Evolutionary conservation across 228 moss, liverwort and hornwort genomes (phyloP), one percentile per base, ranked within the genome.

Genomic region (Sphagnum magellanicum): DNA sequence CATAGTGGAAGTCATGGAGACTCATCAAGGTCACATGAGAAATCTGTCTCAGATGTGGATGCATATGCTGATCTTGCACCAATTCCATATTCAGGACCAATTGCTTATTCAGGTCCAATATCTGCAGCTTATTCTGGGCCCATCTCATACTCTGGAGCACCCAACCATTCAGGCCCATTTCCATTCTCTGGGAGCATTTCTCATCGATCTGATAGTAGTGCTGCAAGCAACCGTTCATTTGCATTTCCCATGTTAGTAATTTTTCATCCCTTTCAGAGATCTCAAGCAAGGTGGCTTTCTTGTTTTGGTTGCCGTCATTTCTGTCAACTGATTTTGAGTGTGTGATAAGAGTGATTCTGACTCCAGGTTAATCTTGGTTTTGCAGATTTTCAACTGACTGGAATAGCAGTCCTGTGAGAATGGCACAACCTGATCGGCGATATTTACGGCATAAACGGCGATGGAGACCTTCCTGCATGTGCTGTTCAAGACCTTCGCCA

Each of bases 211-310:
- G 86, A 86, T 73, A 86, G 86, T 71, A 86, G 86, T 80, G 79
- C 86, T 57, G 82, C 86, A 32, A 86, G 86, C 74, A 86, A 79
- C 69, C 82, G 82, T n/a, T 86, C 86, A 72, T 86, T 86, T 60
- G 86, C 86, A 71, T 86, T 86, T 71, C 86, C 86, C 77, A 80
- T 86, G 86, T 86, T 79, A 82, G 86, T 77, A 86, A 79, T 74
- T 79, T 72, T 17, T 51, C 16, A 10, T 46, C 46, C 10, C 53
- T 68, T 13, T n/a, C 16, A 13, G 9, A 53, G 16, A 14, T 52
- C 16, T 49, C 6, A 49, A 14, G 60, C 62, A n/a, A 15, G 16
- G 16, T 62, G 62, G 15, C 11, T 62, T 62, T 62, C 16, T 62
- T 10, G 10, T 8, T 8, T 12, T 55, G 1, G 55, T 8, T 55